Percentiles rank a stretch among this genome's conserved stretches.
These are phyloP conservation scores for Coemansia nantahalensis DNA, from an alignment of 192 early-diverging fungal species.

Conservation along the genomic window DNA sequence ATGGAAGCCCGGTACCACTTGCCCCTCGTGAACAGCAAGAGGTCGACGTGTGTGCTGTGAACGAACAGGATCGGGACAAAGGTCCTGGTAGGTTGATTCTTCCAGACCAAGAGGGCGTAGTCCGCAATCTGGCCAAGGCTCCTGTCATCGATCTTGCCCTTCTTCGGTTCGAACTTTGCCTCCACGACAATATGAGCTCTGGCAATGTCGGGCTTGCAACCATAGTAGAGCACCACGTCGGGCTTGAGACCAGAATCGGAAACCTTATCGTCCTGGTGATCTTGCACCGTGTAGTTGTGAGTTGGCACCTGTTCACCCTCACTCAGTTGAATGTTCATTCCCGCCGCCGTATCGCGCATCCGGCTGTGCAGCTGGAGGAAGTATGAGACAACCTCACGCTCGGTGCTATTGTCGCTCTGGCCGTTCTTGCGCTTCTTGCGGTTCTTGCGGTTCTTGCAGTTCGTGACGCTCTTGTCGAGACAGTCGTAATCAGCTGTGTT, in stretches of 20 bases:
- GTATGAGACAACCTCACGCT: neutral
- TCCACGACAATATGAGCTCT: neutral
- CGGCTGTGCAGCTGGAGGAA: neutral
- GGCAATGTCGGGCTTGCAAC: no score
- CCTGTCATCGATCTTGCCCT: neutral
- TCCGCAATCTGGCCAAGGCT: slow-evolving; percentile 24
- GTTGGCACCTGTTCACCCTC: no score
- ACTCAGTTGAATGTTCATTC: no score
- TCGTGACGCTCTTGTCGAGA: no score
- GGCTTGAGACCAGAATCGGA: neutral
- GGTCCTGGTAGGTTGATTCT: slow-evolving; percentile 7
- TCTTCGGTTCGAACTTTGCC: neutral
- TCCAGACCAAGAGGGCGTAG: slow-evolving; percentile 11
- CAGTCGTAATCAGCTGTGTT: no score
- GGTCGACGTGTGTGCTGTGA: slow-evolving; percentile 1
- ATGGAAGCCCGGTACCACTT: neutral
- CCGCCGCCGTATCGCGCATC: no score
- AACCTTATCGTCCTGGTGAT: neutral
- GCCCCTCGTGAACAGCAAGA: slow-evolving; percentile 21
- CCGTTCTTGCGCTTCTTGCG: no score
- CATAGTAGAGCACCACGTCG: slow-evolving; percentile 1
- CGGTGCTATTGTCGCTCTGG: no score
- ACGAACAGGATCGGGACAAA: slow-evolving; percentile 13
- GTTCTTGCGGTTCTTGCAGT: no score
- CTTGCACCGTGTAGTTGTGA: neutral